phyloP scores from a whole-genome alignment of 2,329 filamentous ascomycete genomes.

The Hypocrella siamensis region DNA sequence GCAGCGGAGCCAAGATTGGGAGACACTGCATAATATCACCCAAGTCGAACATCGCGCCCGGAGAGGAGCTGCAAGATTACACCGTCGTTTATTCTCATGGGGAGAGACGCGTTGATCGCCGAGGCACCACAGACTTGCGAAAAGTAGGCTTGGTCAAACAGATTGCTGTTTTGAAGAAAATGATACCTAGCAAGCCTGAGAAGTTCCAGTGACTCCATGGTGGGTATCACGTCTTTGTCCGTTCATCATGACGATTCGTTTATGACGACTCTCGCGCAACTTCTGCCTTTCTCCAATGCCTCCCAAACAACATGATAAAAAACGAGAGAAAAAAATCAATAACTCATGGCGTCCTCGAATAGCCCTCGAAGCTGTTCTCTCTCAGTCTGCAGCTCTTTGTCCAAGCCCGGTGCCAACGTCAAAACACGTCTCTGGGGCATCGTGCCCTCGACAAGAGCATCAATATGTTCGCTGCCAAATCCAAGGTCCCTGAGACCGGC shows the following conservation, averaged over 20 bases:
- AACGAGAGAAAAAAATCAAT: constrained; percentile 9
- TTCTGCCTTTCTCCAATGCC: not conserved
- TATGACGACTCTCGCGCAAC: too few species aligned
- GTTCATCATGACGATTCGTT: too few species aligned
- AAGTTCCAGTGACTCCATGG: constrained; percentile 24
- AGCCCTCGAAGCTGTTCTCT: constrained; percentile 54
- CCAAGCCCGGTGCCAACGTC: constrained; percentile 76
- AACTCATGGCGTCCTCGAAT: constrained; percentile 44
- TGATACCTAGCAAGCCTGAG: constrained; percentile 48
- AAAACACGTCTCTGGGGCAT: constrained; percentile 83
- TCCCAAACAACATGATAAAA: not conserved
- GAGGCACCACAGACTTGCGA: constrained; percentile 45
- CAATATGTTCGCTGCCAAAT: constrained; percentile 60
- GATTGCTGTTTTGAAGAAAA: constrained; percentile 48
- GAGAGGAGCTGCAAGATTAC: constrained; percentile 45
- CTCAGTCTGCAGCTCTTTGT: constrained; percentile 52
- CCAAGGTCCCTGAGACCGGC: constrained; percentile 71
- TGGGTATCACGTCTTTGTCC: too few species aligned
- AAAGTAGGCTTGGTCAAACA: constrained; percentile 50
- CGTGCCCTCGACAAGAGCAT: constrained; percentile 80
- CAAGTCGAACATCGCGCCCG: constrained; percentile 40
- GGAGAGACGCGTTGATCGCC: constrained; percentile 38
- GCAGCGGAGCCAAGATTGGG: constrained; percentile 44
- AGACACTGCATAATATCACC: constrained; percentile 60
- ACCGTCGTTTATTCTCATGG: constrained; percentile 56